Base-by-base conservation (phyloP, 1,284 basidiomycete species). In the Pisolithus thermaeus region DNA sequence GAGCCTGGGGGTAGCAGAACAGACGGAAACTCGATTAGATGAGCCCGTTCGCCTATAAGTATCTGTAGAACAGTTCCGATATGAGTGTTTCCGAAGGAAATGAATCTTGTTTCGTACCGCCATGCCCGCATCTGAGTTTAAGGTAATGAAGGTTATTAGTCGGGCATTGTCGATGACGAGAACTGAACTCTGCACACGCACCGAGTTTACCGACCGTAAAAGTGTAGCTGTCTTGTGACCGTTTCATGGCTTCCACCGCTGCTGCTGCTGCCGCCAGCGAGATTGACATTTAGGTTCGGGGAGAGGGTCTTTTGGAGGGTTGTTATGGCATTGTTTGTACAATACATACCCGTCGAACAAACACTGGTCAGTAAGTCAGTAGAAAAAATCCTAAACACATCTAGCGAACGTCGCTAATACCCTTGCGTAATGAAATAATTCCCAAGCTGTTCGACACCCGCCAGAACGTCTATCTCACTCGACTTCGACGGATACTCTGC, bases 21-120 rank as follows among this genome's bases (percentile, higher is more conserved):
- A 0, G 94, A 97, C 1, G 94, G 94, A 67, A 97, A 97, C 70
- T 97, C 94, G 63, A 97, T 95, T 35, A 96, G 77, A 64, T 97
- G 93, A 5, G 92, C 92, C 42, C 92, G 81, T 65, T 94, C 91
- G 7, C 92, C 92, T 4, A 96, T 80, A 8, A 96, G 79, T 58
- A 95, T 95, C 90, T 92, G 65, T 47, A 27, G 11, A 23, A 39
- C 9, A 14, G 37, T 18, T 32, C 50, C 39, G n/a, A 25, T 22
- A 18, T 18, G 27, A 23, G 8, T 18, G n/a, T 52, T 47, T 47
- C 39, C 49, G 50, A 46, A 41, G 45, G 39, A 49, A 46, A 54
- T 43, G 32, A 22, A 48, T 9, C 22, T 28, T 14, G 25, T 30
- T 28, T 18, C 53, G 41, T 58, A 89, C 87, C 62, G 88, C 88